Evolutionary conservation across 202 grass and related monocot genomes (phyloP), one percentile per base, ranked within the genome.

Genomic region (Saccharum hybrid): DNA sequence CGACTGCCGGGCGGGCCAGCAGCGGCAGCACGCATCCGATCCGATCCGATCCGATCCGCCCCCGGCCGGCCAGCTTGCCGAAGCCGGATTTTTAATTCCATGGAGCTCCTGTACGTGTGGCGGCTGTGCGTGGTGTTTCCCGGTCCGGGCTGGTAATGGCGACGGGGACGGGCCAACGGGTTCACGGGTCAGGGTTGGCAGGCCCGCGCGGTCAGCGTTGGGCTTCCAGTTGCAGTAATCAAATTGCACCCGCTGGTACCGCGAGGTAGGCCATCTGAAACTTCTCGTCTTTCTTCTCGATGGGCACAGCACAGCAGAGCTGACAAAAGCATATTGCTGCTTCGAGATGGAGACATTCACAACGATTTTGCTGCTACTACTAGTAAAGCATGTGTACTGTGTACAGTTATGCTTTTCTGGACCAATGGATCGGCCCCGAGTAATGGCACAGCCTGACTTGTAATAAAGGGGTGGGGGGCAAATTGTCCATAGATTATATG

Each of bases 1-100:
- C 63, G 69, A 73, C 80, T 22, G 63, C 63, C 15, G 5, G 2
- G 74, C 56, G 62, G 76, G 43, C 30, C 42, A 48, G 33, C 75
- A 7, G 28, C 54, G 8, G 52, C 52, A 33, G 28, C 28, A 22
- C 54, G 74, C 57, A 77, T 77, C 68, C 52, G 68, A 72, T 61
- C 52, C n/a, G n/a, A n/a, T n/a, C n/a, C n/a, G n/a, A n/a, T n/a
- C n/a, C 46, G 31, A 4, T 2, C 26, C 14, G 9, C 49, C 15
- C 57, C 19, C 45, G 45, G 45, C 39, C 65, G 19, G 36, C 67
- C 10, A 4, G 19, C 67, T 6, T 42, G n/a, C 62, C 37, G 74
- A 42, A 4, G 56, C 36, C 66, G 49, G 21, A 41, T 41, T 56
- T 54, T 16, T 26, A 68, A 52, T 7, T 2, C 19, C 6, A 12